A percentile compares a stretch with the other conserved stretches of the same genome.
Evolutionary conservation across 768 basidiomycete species (phyloP).

Genomic region (Galerina marginata): DNA sequence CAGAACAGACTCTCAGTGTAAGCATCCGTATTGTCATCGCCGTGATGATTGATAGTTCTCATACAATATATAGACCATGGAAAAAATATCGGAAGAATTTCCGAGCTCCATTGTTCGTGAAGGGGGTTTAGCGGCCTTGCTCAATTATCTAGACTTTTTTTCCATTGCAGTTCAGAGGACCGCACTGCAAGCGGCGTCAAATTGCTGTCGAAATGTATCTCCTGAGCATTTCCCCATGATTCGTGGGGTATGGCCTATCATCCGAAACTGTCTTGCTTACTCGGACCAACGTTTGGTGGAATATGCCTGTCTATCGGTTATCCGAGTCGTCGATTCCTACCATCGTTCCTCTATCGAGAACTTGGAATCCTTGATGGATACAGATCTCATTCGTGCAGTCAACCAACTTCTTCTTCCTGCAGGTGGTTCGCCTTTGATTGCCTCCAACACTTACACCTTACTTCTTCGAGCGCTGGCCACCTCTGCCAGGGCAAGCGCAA

Average conservation of each 20-base stretch:
- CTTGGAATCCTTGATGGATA: conserved; percentile 85
- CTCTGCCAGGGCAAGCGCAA: conserved; percentile 86
- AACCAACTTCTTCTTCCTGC: conserved; percentile 86
- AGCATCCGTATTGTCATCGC: conserved; percentile 35
- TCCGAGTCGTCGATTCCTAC: conserved; percentile 92
- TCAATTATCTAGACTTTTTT: conserved; percentile 98
- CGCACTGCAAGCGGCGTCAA: conserved; percentile 94
- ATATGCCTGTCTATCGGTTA: conserved; percentile 93
- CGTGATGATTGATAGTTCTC: conserved; percentile 23
- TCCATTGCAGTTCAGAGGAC: conserved; percentile 97
- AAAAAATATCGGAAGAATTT: conserved; percentile 98
- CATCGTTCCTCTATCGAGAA: conserved; percentile 83
- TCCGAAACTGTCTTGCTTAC: conserved; percentile 90
- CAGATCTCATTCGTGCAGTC: conserved; percentile 79
- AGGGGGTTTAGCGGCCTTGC: conserved; percentile 89
- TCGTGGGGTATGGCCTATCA: conserved; percentile 88
- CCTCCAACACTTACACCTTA: conserved; percentile 86
- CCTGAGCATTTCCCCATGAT: conserved; percentile 91
- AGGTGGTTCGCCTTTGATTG: conserved; percentile 85
- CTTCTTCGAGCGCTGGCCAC: conserved; percentile 87
- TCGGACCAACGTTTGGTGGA: conserved; percentile 98
- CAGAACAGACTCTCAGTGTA: conserved; percentile 97
- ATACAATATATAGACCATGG: conserved; percentile 73
- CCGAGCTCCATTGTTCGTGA: conserved; percentile 95
- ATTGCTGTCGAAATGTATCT: conserved; percentile 93